A percentile compares a stretch with the other conserved stretches of the same genome.
These are phyloP conservation scores for Cladosporium sp. DNA, from an alignment of 2,329 filamentous ascomycete genomes.

Conservation along the genomic window DNA sequence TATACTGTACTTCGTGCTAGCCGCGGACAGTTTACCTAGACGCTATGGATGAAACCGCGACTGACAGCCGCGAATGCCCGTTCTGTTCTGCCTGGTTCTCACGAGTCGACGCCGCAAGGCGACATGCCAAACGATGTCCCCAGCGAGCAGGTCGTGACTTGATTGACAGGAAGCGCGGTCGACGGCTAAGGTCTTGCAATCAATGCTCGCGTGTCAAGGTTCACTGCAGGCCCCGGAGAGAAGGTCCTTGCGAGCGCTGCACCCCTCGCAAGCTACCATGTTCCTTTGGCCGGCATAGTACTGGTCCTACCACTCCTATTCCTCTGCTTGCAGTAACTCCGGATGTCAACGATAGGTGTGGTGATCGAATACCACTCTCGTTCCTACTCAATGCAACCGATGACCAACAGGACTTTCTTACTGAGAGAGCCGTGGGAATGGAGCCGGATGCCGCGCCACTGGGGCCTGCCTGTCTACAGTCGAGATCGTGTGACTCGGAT, in stretches of 20 bases:
- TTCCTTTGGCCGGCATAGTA: background rate
- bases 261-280: conserved; percentile 17
- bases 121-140: conserved; percentile 15
- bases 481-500: background rate
- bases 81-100: conserved; percentile 14
- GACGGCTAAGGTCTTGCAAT: background rate
- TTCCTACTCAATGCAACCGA: conserved; percentile 18
- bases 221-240: background rate
- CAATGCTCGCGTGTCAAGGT: conserved; percentile 18
- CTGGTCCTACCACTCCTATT: background rate
- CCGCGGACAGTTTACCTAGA: background rate
- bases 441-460: conserved; percentile 10
- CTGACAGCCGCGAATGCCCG: conserved; percentile 14
- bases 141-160: background rate
- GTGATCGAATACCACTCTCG: background rate
- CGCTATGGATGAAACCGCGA: background rate
- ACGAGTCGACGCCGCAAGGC: conserved; percentile 7
- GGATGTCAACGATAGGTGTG: background rate
- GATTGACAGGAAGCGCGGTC: conserved; percentile 3
- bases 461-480: background rate
- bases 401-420: conserved; percentile 18
- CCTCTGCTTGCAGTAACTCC: no score
- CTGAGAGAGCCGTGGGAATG: conserved; percentile 5
- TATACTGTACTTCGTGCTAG: no score
- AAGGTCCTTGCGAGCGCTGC: conserved; percentile 25